Base-by-base conservation (phyloP, 495 filamentous ascomycete species). In the Hypoxylon lenormandii region DNA sequence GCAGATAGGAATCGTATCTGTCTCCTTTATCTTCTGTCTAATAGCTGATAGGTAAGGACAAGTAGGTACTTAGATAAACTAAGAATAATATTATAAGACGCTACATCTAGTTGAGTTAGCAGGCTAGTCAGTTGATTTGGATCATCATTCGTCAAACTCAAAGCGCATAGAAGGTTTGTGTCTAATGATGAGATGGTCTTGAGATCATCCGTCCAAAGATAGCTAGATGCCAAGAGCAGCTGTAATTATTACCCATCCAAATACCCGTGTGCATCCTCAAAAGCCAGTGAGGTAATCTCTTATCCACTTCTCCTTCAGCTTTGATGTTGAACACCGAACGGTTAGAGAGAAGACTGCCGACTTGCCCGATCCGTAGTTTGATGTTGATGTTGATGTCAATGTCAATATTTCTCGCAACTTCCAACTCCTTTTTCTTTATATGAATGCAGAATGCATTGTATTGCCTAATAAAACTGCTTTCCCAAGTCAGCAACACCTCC, bases 141-240 rank as follows among this genome's bases (percentile, higher is more conserved):
- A 72, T 72, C 69, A 72, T 72, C 69, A 40, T 42, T 56, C 42
- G 15, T 66, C 30, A 47, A 64, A 51, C 51, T 64, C 47, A 50
- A 33, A 47, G 33, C 15, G 49, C 49, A 64, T 69, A 54, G 55
- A 37, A 37, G 53, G 23, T 42, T 30, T 60, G 52, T 30, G 33
- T 55, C 60, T 64, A 70, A 18, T 70, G 67, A 70, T 62, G 61
- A 71, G 68, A 71, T 71, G 62, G 61, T 66, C 68, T 47, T 61
- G 62, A 71, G 56, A 66, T 70, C 66, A 70, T 64, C 53, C 49
- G 46, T 21, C 51, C 60, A 69, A 64, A 54, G 10, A 33, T 33
- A 56, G 60, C 45, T 70, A 70, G 66, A 56, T 26, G 66, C 66
- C 66, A 70, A 70, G 66, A 51, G 36, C 3, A 51, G 36, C 3